These are phyloP conservation scores for Calonectria fujianensis DNA, from an alignment of 2,329 filamentous ascomycete genomes.

Conservation along the genomic window DNA sequence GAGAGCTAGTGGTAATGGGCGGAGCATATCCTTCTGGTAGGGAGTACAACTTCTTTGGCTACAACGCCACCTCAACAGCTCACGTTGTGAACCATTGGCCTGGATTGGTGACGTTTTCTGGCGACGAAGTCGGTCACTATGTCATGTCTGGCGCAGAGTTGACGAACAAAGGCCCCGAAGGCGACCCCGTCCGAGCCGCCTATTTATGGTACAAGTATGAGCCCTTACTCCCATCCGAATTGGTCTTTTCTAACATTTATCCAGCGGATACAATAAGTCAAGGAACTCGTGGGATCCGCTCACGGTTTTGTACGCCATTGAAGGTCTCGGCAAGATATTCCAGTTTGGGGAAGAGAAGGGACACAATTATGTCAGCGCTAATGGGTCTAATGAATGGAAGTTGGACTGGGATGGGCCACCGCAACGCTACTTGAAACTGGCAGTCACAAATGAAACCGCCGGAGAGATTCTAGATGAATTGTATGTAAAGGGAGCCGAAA, in stretches of 20 bases:
- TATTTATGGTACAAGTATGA: conserved; percentile 9
- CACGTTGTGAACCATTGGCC: conserved; percentile 7
- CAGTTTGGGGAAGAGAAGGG: conserved; percentile 8
- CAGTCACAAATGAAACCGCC: conserved; percentile 1
- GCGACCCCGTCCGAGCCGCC: not conserved
- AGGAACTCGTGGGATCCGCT: conserved; percentile 11
- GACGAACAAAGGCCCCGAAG: not conserved
- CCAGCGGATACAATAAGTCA: not conserved
- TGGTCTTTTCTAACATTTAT: not conserved
- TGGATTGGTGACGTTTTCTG: conserved; percentile 5
- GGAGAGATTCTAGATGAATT: not conserved
- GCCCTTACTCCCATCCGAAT: not conserved
- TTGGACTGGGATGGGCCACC: not conserved
- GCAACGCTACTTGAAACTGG: conserved; percentile 2
- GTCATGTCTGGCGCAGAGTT: conserved; percentile 4
- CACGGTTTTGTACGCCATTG: not conserved
- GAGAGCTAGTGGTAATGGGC: not conserved
- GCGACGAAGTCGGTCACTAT: conserved; percentile 1
- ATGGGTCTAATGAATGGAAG: conserved; percentile 13
- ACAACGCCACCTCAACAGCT: conserved; percentile 1
- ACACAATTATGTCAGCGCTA: conserved; percentile 3
- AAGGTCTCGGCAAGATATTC: not conserved
- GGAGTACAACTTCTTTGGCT: conserved; percentile 14
- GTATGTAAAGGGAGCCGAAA: not conserved
- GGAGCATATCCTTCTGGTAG: conserved; percentile 2